Conservation (phyloP, 2,329 filamentous ascomycete species). For the Pseudocercospora fuligena region DNA sequence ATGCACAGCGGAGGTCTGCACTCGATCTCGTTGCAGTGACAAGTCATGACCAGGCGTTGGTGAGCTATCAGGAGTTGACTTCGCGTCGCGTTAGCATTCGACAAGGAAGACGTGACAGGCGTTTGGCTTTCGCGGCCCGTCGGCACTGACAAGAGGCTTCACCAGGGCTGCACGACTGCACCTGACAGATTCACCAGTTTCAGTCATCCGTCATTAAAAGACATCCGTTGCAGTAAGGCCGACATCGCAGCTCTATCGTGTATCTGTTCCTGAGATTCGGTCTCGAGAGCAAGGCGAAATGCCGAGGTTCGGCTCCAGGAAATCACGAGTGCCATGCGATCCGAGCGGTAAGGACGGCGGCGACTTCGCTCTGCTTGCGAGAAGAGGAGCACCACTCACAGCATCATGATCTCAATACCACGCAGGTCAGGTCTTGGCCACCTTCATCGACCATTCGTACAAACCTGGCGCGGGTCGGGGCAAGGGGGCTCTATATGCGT, state of each 20-base stretch:
- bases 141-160: background rate
- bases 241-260: slow-evolving; percentile 2
- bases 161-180: background rate
- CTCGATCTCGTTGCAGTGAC: background rate
- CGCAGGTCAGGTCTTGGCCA: no score
- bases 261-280: background rate
- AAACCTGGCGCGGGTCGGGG: background rate
- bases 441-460: background rate
- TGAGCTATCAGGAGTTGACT: background rate
- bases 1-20: background rate
- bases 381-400: background rate
- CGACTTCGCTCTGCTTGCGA: background rate
- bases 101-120: slow-evolving; percentile 1
- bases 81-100: background rate
- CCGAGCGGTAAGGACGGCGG: background rate
- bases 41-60: background rate
- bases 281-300: background rate
- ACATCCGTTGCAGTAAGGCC: background rate
- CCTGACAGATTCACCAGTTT: background rate
- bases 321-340: background rate
- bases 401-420: background rate
- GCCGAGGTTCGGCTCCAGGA: background rate
- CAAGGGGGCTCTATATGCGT: background rate
- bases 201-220: no score
- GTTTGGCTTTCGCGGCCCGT: background rate